Conservation (phyloP, 148 eudicot genomes). For the Fagopyrum tataricum region DNA sequence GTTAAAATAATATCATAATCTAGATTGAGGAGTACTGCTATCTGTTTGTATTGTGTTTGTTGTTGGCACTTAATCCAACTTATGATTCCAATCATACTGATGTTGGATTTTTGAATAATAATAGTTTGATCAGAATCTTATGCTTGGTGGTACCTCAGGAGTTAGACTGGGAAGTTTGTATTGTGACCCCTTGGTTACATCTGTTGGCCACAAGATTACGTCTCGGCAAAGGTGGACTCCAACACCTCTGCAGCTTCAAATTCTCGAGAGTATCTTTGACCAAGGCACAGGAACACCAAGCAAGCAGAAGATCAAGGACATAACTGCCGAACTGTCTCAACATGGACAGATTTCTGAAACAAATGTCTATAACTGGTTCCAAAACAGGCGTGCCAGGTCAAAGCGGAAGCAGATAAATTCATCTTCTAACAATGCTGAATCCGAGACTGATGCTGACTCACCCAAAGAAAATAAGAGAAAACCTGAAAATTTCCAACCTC, state of each 20-base stretch:
- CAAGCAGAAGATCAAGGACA: constrained; percentile 89
- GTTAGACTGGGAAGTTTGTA: constrained; percentile 66
- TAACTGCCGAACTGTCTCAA: constrained; percentile 60
- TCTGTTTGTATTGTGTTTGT: neutral
- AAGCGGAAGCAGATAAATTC: constrained; percentile 63
- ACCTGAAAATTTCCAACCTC: constrained; percentile 55
- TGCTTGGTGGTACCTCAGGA: constrained; percentile 31
- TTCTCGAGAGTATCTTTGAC: constrained; percentile 73
- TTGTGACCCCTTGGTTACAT: constrained; percentile 64
- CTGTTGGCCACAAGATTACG: constrained; percentile 57
- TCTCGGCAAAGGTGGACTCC: constrained; percentile 92
- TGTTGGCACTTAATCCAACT: neutral
- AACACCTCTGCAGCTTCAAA: constrained; percentile 76
- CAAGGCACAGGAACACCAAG: constrained; percentile 88
- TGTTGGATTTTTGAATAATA: neutral
- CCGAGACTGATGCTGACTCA: constrained; percentile 71
- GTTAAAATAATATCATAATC: neutral
- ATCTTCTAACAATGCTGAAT: constrained; percentile 49
- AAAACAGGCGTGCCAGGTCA: constrained; percentile 86
- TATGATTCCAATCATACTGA: neutral
- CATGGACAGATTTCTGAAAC: constrained; percentile 90
- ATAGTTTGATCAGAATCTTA: neutral
- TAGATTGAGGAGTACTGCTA: neutral
- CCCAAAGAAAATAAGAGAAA: constrained; percentile 67
- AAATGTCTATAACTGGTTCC: constrained; percentile 92